Evolutionary conservation across 139 green algal genomes (phyloP).

Genomic region (Closterium sp.): DNA sequence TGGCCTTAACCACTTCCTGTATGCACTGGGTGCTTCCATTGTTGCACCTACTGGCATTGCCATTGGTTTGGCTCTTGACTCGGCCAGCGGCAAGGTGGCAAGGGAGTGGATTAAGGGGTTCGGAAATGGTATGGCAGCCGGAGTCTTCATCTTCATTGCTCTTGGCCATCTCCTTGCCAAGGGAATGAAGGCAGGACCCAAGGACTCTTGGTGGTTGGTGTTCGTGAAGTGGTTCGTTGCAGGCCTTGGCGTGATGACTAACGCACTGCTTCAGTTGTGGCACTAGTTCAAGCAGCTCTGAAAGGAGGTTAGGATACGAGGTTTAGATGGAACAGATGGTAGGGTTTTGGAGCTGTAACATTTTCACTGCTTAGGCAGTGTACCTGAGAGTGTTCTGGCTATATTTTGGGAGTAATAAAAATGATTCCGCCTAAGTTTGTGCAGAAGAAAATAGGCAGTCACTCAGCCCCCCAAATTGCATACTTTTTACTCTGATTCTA

Average conservation of each 20-base stretch:
- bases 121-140: conserved; percentile 21
- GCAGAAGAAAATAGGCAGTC: too few species aligned
- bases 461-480: too few species aligned
- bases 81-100: neutral
- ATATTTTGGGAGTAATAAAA: too few species aligned
- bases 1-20: neutral
- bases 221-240: neutral
- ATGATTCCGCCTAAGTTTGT: too few species aligned
- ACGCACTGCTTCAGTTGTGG: conserved; percentile 15
- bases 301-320: too few species aligned
- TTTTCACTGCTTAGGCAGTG: too few species aligned
- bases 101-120: conserved; percentile 4
- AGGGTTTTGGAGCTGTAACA: too few species aligned
- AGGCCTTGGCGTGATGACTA: neutral
- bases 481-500: too few species aligned
- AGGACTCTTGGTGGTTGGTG: neutral
- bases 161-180: conserved; percentile 18
- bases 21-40: neutral
- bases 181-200: conserved; percentile 1
- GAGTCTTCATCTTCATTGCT: conserved; percentile 31
- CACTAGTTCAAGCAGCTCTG: neutral
- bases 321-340: too few species aligned
- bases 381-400: too few species aligned
- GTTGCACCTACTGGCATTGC: conserved; percentile 12
- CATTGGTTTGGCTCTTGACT: conserved; percentile 31